A percentile compares a stretch with the other conserved stretches of the same genome.
Conservation (phyloP, 2,329 filamentous ascomycete species). For the Erysiphe neolycopersici region DNA sequence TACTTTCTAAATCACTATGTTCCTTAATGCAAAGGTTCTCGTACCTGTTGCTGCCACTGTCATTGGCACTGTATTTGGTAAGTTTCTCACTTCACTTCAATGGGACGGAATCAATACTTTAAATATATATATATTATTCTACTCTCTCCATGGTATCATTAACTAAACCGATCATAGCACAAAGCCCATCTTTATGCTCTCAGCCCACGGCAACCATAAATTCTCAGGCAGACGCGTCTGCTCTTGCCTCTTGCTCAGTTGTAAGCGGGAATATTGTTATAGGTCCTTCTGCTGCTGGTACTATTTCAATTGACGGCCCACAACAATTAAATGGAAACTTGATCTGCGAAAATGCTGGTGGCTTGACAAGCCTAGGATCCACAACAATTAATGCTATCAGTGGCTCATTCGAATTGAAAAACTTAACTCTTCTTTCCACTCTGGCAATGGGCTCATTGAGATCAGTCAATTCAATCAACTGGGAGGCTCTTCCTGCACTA, state of each 20-base stretch:
- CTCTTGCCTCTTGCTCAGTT: constrained; percentile 9
- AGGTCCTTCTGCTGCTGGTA: constrained; percentile 9
- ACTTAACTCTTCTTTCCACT: constrained; percentile 38
- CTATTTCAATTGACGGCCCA: constrained; percentile 32
- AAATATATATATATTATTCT: too few relatives aligned
- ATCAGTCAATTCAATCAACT: constrained; percentile 38
- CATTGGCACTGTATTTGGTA: too few relatives aligned
- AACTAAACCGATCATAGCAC: background rate
- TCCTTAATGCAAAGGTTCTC: too few relatives aligned
- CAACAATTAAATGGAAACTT: constrained; percentile 29
- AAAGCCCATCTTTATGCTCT: constrained; percentile 9
- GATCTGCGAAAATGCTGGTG: constrained; percentile 30
- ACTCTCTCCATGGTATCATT: too few relatives aligned
- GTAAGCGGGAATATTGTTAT: constrained; percentile 14
- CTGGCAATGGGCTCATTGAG: constrained; percentile 40
- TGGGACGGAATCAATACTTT: too few relatives aligned
- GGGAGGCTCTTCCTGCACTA: constrained; percentile 41
- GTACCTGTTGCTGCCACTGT: too few relatives aligned
- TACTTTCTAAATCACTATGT: too few relatives aligned
- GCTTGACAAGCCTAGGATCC: constrained; percentile 36
- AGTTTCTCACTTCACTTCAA: too few relatives aligned
- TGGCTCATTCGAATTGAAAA: constrained; percentile 41
- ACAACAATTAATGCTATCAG: constrained; percentile 35
- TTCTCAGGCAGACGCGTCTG: constrained; percentile 11
- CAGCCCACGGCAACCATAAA: constrained; percentile 11